Evolutionary conservation across 2,329 filamentous ascomycete species (phyloP).

Genomic region (Dactylella cylindrospora): DNA sequence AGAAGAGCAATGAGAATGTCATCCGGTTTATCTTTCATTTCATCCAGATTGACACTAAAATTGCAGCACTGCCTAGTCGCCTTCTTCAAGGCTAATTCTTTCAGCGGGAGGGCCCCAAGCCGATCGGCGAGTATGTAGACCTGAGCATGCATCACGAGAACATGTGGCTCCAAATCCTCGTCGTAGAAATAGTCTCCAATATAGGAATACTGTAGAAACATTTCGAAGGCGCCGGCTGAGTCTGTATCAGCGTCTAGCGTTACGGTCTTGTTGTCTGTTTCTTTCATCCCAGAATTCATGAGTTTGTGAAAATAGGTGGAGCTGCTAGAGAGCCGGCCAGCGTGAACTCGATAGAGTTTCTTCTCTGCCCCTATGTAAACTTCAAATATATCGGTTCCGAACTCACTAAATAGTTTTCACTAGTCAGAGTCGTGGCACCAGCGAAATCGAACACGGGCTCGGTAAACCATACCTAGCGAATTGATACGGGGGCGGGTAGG

Average conservation of each 20-base stretch:
- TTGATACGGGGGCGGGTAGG: no score
- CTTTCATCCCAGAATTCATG: background rate
- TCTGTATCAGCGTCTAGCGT: slow-evolving; percentile 7
- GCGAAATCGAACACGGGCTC: no score
- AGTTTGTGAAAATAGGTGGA: no score
- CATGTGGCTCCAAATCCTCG: slow-evolving; percentile 1
- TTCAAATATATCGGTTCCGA: no score
- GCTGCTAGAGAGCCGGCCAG: no score
- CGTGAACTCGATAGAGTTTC: no score
- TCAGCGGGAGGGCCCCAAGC: slow-evolving; percentile 1
- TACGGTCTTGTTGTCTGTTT: background rate
- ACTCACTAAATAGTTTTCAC: no score
- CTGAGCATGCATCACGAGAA: slow-evolving; percentile 2
- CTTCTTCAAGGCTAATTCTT: slow-evolving; percentile 3
- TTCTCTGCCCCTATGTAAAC: no score
- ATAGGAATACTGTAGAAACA: slow-evolving; percentile 10
- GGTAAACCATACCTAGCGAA: no score
- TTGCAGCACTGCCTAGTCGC: slow-evolving; percentile 2
- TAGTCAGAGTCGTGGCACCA: no score
- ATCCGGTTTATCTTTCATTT: no score
- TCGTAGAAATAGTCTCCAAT: slow-evolving; percentile 1
- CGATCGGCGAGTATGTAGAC: slow-evolving; percentile 17
- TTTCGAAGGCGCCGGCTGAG: background rate
- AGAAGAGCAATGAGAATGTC: no score
- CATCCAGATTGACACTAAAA: slow-evolving; percentile 1